Evolutionary conservation across 2,329 filamentous ascomycete species (phyloP).

Genomic region (Ascocoryne sarcoides): DNA sequence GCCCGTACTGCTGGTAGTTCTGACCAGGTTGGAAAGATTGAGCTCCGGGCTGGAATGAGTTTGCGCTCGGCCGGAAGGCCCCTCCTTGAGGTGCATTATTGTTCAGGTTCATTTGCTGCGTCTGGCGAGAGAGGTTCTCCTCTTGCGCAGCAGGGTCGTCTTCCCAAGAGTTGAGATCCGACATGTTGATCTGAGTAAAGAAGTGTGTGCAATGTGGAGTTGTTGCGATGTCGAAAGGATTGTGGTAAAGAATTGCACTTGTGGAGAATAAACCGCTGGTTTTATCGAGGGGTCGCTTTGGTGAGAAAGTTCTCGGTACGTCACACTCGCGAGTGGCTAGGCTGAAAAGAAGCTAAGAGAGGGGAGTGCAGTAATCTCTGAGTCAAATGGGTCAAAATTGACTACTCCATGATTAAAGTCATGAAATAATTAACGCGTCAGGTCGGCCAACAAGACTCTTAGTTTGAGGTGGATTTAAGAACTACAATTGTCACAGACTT

Average conservation of each 20-base stretch:
- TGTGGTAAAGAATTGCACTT: slow-evolving; percentile 7
- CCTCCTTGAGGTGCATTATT: slow-evolving; percentile 33
- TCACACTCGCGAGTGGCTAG: background rate
- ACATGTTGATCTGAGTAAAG: slow-evolving; percentile 46
- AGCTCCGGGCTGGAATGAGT: slow-evolving; percentile 66
- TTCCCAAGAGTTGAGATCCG: slow-evolving; percentile 91
- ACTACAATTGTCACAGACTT: background rate
- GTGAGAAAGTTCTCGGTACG: background rate
- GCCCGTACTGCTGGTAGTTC: slow-evolving; percentile 49
- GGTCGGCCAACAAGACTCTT: background rate
- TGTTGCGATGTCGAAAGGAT: slow-evolving; percentile 5
- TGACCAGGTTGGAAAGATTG: slow-evolving; percentile 66
- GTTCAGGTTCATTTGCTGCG: slow-evolving; percentile 69
- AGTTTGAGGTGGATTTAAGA: background rate
- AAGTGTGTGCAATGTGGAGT: slow-evolving; percentile 2
- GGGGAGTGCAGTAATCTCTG: too few relatives aligned
- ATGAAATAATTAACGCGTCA: background rate
- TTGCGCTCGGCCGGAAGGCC: slow-evolving; percentile 57
- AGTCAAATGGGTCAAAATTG: background rate
- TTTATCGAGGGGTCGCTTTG: slow-evolving; percentile 15
- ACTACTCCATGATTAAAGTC: background rate
- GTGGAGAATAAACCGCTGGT: slow-evolving; percentile 10
- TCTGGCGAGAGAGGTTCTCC: slow-evolving; percentile 65
- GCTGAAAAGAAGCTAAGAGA: background rate
- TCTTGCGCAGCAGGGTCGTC: slow-evolving; percentile 74